Evolutionary conservation across 768 basidiomycete species (phyloP).

Genomic region (Porpolomopsis calyptriformis): DNA sequence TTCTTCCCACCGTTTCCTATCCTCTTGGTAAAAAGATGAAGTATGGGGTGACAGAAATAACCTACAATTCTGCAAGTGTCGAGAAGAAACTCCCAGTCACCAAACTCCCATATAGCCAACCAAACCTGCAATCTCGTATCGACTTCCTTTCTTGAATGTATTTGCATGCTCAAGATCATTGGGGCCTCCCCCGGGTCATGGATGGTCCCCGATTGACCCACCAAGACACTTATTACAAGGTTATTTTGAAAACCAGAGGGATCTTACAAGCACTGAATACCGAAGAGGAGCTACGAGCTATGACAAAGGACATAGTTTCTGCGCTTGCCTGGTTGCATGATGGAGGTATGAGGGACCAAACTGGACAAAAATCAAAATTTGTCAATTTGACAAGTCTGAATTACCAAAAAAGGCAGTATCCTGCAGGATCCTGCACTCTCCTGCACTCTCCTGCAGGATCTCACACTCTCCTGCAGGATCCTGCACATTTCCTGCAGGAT

Average conservation of each 20-base stretch:
- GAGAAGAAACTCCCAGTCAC: slow-evolving; percentile 1
- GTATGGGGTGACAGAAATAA: neutral
- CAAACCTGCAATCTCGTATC: neutral
- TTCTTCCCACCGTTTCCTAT: slow-evolving; percentile 1
- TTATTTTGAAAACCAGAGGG: slow-evolving; percentile 2
- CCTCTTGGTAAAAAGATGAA: neutral
- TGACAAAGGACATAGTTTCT: slow-evolving; percentile 4
- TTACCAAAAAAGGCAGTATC: too few relatives aligned
- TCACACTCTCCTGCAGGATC: too few relatives aligned
- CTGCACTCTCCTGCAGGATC: too few relatives aligned
- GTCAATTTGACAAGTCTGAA: too few relatives aligned
- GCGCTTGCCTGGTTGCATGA: neutral
- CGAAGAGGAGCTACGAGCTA: slow-evolving; percentile 1
- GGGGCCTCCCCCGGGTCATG: neutral
- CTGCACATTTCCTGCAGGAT: too few relatives aligned
- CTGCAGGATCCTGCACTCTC: too few relatives aligned
- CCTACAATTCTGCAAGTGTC: neutral
- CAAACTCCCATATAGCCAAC: neutral
- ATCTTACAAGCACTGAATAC: neutral
- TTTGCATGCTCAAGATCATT: slow-evolving; percentile 4
- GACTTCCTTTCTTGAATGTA: slow-evolving; percentile 2
- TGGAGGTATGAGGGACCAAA: too few relatives aligned
- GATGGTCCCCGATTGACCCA: neutral
- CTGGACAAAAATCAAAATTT: too few relatives aligned
- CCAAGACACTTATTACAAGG: neutral